phyloP scores from a whole-genome alignment of 2,329 filamentous ascomycete genomes.

The Cladobotryum mycophilum region DNA sequence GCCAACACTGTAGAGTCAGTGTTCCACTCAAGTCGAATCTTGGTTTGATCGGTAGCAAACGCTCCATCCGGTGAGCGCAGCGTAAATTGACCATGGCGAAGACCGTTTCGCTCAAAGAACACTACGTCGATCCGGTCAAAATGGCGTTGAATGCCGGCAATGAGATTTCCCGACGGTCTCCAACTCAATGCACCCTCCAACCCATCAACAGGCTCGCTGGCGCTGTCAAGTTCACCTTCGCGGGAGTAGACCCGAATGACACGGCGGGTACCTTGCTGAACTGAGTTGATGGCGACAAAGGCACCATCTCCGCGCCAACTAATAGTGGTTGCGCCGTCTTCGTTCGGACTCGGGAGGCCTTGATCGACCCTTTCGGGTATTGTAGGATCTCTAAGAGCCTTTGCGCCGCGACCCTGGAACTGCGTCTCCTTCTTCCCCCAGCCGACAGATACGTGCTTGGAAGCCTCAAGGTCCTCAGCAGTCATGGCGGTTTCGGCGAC shows the following conservation, averaged over 20 bases:
- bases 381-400: slow-evolving; percentile 83
- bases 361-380: slow-evolving; percentile 89
- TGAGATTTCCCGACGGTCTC: slow-evolving; percentile 83
- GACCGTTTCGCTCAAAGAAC: slow-evolving; percentile 96
- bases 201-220: slow-evolving; percentile 89
- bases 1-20: slow-evolving; percentile 85
- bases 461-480: slow-evolving; percentile 73
- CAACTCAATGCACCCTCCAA: slow-evolving; percentile 85
- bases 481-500: slow-evolving; percentile 69
- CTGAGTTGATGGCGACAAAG: slow-evolving; percentile 77
- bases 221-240: slow-evolving; percentile 84
- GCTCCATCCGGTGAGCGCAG: slow-evolving; percentile 60
- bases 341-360: slow-evolving; percentile 66
- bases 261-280: slow-evolving; percentile 64
- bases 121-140: slow-evolving; percentile 68
- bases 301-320: slow-evolving; percentile 94
- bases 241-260: slow-evolving; percentile 85
- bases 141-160: slow-evolving; percentile 77
- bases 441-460: slow-evolving; percentile 89
- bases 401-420: slow-evolving; percentile 86
- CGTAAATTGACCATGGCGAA: slow-evolving; percentile 92
- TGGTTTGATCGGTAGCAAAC: slow-evolving; percentile 37
- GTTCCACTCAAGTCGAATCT: slow-evolving; percentile 76
- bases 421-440: slow-evolving; percentile 99
- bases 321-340: slow-evolving; percentile 65